These are phyloP conservation scores for Phytophthora constricta DNA, from an alignment of 352 stramenopile genomes.

Conservation along the genomic window DNA sequence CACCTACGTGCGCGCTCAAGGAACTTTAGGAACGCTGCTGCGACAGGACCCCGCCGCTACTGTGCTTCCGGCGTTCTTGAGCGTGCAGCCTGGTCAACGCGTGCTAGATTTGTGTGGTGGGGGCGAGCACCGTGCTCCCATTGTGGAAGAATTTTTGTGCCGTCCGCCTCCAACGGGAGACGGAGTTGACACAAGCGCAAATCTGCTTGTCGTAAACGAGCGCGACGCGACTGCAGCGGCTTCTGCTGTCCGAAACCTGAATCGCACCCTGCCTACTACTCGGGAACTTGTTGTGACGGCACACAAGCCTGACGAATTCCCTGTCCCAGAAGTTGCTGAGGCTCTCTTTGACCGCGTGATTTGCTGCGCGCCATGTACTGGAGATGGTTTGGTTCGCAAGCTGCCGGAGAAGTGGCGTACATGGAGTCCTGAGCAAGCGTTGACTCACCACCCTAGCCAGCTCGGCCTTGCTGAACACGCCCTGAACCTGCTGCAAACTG, in stretches of 20 bases:
- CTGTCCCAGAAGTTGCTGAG: slow-evolving; percentile 36
- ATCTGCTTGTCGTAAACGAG: slow-evolving; percentile 79
- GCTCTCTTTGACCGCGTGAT: slow-evolving; percentile 77
- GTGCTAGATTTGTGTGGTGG: slow-evolving; percentile 76
- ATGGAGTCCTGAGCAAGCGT: slow-evolving; percentile 62
- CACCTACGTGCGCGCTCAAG: slow-evolving; percentile 93
- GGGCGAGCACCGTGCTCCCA: slow-evolving; percentile 70
- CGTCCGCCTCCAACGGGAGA: slow-evolving; percentile 18
- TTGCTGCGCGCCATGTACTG: slow-evolving; percentile 79
- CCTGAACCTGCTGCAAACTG: slow-evolving; percentile 53
- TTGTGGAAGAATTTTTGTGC: slow-evolving; percentile 53
- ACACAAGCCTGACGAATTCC: slow-evolving; percentile 81
- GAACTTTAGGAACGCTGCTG: slow-evolving; percentile 89
- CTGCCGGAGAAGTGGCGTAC: slow-evolving; percentile 83
- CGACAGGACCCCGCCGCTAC: slow-evolving; percentile 96
- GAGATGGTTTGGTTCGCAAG: slow-evolving; percentile 82
- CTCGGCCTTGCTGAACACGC: slow-evolving; percentile 84
- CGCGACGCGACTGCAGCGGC: slow-evolving; percentile 58
- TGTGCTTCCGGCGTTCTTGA: slow-evolving; percentile 95
- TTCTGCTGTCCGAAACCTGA: slow-evolving; percentile 61
- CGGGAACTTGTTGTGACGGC: slow-evolving; percentile 65
- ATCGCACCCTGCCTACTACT: slow-evolving; percentile 58
- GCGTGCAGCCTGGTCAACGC: slow-evolving; percentile 82
- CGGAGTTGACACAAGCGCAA: slow-evolving; percentile 25
- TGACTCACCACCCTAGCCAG: slow-evolving; percentile 66